A percentile compares a stretch with the other conserved stretches of the same genome.
phyloP scores from a whole-genome alignment of 805 yeast genomes.

The Grigorovia humatica region DNA sequence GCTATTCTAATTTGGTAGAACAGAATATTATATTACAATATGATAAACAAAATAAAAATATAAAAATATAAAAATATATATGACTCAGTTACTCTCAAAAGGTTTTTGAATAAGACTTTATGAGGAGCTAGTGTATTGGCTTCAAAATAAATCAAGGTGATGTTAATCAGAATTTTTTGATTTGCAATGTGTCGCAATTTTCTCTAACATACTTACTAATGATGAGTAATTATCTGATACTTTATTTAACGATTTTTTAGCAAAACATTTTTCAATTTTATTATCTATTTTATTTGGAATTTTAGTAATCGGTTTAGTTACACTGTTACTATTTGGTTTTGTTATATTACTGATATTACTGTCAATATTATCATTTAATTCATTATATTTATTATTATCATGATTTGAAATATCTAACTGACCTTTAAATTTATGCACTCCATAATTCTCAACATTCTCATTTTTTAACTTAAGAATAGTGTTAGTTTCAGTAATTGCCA shows the following conservation, averaged over 20 bases:
- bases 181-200: conserved; percentile 1
- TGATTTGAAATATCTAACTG: not conserved
- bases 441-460: not conserved
- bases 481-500: not conserved
- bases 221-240: not conserved
- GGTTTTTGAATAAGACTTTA: no score
- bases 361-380: not conserved
- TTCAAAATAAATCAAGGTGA: not conserved
- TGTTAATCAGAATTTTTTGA: not conserved
- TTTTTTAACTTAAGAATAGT: not conserved
- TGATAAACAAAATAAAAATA: no score
- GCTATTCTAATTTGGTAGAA: no score
- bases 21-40: no score
- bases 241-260: not conserved
- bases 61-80: no score
- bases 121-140: no score
- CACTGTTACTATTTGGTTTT: not conserved
- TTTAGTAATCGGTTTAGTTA: not conserved
- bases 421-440: not conserved
- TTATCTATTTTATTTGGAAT: not conserved
- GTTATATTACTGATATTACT: not conserved
- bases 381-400: no score
- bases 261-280: not conserved
- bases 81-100: no score
- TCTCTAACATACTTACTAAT: conserved; percentile 2